Base-by-base conservation (phyloP, 2,329 filamentous ascomycete species). In the Hypoxylon sp. region DNA sequence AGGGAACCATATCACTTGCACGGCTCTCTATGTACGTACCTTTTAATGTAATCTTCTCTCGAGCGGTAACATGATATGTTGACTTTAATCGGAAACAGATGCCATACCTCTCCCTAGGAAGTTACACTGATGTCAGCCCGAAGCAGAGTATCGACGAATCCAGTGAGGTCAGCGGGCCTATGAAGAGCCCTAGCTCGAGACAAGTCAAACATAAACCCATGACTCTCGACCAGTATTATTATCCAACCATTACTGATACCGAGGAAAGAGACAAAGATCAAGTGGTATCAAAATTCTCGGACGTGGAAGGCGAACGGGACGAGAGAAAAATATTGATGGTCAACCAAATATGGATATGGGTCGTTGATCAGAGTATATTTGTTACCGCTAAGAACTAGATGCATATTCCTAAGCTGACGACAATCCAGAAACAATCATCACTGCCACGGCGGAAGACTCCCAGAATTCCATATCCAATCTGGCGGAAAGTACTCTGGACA, bases 191-290 rank as follows among this genome's bases (percentile, higher is more conserved):
- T 25, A 53, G 51, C 49, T 65, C 28, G 50, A 58, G 49, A 50
- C 51, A 59, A 45, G 45, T 68, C 25, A 57, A 28, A 43, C 61
- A 70, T 52, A 41, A 36, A 11, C 64, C 67, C 13, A 43, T 70
- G 38, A 70, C 67, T 10, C 48, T 67, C 28, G 60, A 67, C 25
- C 64, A 67, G 28, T 70, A 65, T n/a, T 70, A 67, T 19, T 70
- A 67, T 23, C 57, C 58, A 38, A 53, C 53, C 3, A 63, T 70
- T 52, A 7, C 30, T 7, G 46, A 70, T 43, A 65, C 64, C 17
- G 28, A 21, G 13, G 11, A 45, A 34, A 65, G 64, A 63, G 64
- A 70, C 28, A 34, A 53, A 1, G 62, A 70, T 60, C 58, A 67
- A 32, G 67, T 70, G 1, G 25, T 65, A 13, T 65, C 62, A n/a